Evolutionary conservation across 805 yeast genomes (phyloP), one percentile per base, ranked within the genome.

Genomic region (Lachancea thermotolerans): DNA sequence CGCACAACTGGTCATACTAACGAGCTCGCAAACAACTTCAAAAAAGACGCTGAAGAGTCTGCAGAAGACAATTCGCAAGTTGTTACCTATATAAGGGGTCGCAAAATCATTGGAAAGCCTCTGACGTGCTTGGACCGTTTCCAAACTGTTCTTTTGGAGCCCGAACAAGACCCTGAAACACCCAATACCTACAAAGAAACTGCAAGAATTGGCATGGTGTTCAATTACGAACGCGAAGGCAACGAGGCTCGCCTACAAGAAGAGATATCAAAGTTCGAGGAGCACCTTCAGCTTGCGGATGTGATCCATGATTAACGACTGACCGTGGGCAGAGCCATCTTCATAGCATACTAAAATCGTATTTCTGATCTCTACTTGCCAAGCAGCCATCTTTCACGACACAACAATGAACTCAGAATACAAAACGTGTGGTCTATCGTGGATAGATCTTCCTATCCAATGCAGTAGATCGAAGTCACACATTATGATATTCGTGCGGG

Each of bases 201-300:
- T 1, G 51, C 52, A 16, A 35, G 39, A 34, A 25, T 56, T 1
- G 31, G 47, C 2, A 33, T 42, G 8, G 28, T 61, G 7, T 35
- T 50, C 3, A 66, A 69, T 53, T 68, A 57, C 47, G 73, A 69
- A 47, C 60, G 73, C 45, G 72, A 69, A 37, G 73, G 73, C 1
- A 62, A 62, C 42, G 57, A 56, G 12, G 40, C 46, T 10, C 49
- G 62, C 16, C 46, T 58, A 12, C 36, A 42, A 3, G 54, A 55
- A 5, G 68, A 60, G 47, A 39, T 63, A 32, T 41, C 42, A 2
- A 65, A 59, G 45, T 59, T 67, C 44, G n/a, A 55, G 4, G 59
- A 61, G 27, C 50, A 58, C 7, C 48, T 65, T 6, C 45, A 51
- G 29, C 31, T 58, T 10, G 37, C 36, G 12, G 52, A 57, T 27